Evolutionary conservation across 148 eudicot genomes (phyloP).

Genomic region (Rhododendron vialii): DNA sequence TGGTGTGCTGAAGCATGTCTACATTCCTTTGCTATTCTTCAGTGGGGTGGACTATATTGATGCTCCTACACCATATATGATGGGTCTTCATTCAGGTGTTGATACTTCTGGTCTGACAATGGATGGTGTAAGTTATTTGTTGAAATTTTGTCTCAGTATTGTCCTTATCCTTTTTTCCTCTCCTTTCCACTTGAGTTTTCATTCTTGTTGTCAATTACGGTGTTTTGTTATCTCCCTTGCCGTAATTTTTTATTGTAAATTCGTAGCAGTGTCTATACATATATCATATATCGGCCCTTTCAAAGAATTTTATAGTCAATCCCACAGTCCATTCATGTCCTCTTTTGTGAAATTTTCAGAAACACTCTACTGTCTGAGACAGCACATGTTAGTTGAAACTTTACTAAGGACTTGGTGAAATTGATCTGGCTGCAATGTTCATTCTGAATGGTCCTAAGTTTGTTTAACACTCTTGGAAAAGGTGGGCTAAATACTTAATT

Average conservation of each 20-base stretch:
- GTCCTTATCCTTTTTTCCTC: not conserved
- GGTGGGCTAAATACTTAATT: not conserved
- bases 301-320: not conserved
- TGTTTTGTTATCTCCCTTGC: not conserved
- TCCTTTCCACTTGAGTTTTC: not conserved
- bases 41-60: constrained; percentile 99
- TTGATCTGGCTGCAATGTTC: not conserved
- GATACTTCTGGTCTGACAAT: constrained; percentile 84
- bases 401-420: not conserved
- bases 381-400: not conserved
- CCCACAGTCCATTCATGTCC: not conserved
- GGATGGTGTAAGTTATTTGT: constrained; percentile 83
- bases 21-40: constrained; percentile 99
- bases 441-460: not conserved
- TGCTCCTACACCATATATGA: constrained; percentile 99
- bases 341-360: not conserved
- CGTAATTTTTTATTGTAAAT: not conserved
- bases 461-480: not conserved
- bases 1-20: constrained; percentile 90
- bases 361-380: not conserved
- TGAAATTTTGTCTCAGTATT: not conserved
- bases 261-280: not conserved
- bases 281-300: not conserved
- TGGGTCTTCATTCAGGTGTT: constrained; percentile 99
- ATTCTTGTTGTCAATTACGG: not conserved